Base-by-base conservation (phyloP, 345 rosid species). In the Noccaea bulbosa region DNA sequence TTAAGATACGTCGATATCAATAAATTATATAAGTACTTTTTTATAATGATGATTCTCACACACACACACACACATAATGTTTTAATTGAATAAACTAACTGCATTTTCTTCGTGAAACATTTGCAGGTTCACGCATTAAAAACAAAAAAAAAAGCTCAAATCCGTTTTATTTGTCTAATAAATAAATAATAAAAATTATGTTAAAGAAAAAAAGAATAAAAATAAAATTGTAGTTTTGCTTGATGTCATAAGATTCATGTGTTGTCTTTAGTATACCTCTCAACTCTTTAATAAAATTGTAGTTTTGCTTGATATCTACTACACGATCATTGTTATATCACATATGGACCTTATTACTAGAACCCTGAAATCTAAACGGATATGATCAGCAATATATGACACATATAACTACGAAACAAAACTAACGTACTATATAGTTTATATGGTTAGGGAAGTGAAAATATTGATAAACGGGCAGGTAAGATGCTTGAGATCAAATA, bases 211-310 rank as follows among this genome's bases (percentile, higher is more conserved):
- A 22, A 46, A 15, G 38, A 7, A 51, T 0, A 11, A 24, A 35
- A 37, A 24, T 5, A 40, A 43, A 47, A 57, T 15, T 32, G 46
- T 57, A 45, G 70, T 27, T 65, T 66, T 65, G 5, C 47, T 45
- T 48, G 60, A 51, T 73, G 53, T 57, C 77, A 73, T 73, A 48
- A 59, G 67, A 73, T 41, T 73, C 61, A 73, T 67, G 72, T 74
- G 78, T 58, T 49, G 52, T 65, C 59, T 39, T 48, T 38, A 55
- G 47, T 63, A 33, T 20, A 39, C 45, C 30, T 72, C 15, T 45
- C 46, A 53, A 54, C 10, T n/a, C n/a, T n/a, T n/a, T n/a, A n/a
- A n/a, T n/a, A n/a, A n/a, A n/a, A n/a, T n/a, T n/a, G n/a, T n/a
- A n/a, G n/a, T n/a, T n/a, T n/a, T n/a, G n/a, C n/a, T n/a, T n/a